Conservation (phyloP, 257 asterid species). For the Gentiana straminea region DNA sequence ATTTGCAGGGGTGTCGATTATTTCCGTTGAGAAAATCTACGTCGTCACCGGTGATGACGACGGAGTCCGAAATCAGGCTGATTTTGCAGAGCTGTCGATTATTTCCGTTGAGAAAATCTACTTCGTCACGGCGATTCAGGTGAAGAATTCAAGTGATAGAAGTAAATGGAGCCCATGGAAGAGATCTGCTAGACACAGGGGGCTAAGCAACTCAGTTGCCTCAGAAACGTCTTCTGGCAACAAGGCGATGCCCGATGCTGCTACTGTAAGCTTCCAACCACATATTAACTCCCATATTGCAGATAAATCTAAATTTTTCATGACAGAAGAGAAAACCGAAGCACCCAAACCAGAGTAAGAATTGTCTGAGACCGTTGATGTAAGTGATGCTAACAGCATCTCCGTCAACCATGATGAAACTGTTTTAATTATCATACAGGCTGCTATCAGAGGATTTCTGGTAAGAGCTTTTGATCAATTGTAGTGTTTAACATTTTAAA, state of each 20-base stretch:
- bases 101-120: too few species aligned
- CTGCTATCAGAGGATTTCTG: conserved; percentile 64
- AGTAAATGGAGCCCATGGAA: conserved; percentile 94
- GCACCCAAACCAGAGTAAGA: too few species aligned
- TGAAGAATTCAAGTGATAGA: conserved; percentile 61
- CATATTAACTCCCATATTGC: conserved; percentile 33
- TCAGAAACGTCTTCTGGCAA: conserved; percentile 55
- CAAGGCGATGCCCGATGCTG: conserved; percentile 47
- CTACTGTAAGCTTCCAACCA: conserved; percentile 30
- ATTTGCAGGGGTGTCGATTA: too few species aligned
- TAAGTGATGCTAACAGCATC: too few species aligned
- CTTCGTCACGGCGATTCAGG: too few species aligned
- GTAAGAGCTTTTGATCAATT: conserved; percentile 23
- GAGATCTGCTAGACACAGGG: conserved; percentile 75
- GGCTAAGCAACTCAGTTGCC: conserved; percentile 50
- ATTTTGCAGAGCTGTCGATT: too few species aligned
- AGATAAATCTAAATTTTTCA: too few species aligned
- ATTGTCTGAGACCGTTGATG: too few species aligned
- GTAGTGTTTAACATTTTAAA: not conserved
- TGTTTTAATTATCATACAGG: conserved; percentile 49
- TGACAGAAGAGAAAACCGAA: too few species aligned
- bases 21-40: too few species aligned
- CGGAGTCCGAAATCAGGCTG: too few species aligned
- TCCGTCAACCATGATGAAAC: conserved; percentile 36
- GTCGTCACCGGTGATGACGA: too few species aligned